Evolutionary conservation across 306 rosid genomes (phyloP).

Genomic region (Medicago arabica): DNA sequence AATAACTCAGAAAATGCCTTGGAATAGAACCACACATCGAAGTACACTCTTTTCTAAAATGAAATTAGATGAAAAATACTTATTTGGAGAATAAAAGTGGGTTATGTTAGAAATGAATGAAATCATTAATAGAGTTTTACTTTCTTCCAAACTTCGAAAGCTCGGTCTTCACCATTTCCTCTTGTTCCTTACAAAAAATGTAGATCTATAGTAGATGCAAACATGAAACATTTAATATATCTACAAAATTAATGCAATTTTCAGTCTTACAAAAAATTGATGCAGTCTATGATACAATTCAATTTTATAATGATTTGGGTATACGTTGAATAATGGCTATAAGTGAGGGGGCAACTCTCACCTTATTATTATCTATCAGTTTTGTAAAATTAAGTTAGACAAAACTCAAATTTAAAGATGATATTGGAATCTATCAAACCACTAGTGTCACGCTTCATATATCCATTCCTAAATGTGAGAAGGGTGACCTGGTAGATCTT

Average conservation of each 20-base stretch:
- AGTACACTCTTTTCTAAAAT: background rate
- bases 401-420: background rate
- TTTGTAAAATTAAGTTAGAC: background rate
- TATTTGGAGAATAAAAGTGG: background rate
- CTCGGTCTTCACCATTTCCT: background rate
- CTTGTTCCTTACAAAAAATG: too few species aligned
- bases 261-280: constrained; percentile 9
- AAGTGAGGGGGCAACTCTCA: too few species aligned
- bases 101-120: background rate
- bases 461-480: background rate
- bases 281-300: background rate
- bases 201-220: too few species aligned
- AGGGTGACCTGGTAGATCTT: too few species aligned
- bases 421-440: background rate
- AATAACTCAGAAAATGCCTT: background rate
- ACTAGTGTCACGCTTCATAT: background rate
- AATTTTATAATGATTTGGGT: background rate
- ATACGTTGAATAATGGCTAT: background rate
- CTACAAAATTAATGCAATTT: too few species aligned
- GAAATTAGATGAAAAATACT: too few species aligned
- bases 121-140: too few species aligned
- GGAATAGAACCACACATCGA: background rate
- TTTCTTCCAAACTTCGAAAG: background rate
- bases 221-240: background rate
- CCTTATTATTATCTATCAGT: background rate